Conservation (phyloP, 2,329 filamentous ascomycete species). For the Colletotrichum cordylinicola region DNA sequence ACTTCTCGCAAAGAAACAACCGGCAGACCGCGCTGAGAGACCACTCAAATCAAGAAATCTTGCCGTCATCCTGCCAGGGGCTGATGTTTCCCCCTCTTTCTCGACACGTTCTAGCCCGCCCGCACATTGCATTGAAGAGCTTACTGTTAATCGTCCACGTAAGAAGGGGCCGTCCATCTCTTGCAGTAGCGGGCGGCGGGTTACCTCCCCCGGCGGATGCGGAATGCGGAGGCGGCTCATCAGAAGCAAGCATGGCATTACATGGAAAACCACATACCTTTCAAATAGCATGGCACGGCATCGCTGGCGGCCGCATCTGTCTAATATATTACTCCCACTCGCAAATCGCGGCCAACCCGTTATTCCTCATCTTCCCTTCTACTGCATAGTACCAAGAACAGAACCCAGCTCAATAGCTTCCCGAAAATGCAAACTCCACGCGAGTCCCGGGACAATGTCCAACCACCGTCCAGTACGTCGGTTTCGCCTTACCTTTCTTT, state of each 20-base stretch:
- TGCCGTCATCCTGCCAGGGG: neutral
- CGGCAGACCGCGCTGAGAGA: neutral
- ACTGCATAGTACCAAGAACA: neutral
- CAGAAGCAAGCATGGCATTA: neutral
- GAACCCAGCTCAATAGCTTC: slow-evolving; percentile 9
- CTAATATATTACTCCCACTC: slow-evolving; percentile 12
- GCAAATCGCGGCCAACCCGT: neutral
- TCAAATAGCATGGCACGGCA: neutral
- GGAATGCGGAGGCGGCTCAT: neutral
- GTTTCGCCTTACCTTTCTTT: slow-evolving; percentile 5
- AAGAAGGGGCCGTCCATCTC: neutral
- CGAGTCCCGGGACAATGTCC: slow-evolving; percentile 14
- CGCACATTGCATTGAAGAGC: neutral
- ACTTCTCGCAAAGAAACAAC: neutral
- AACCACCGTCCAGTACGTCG: slow-evolving; percentile 19
- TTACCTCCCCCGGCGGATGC: neutral
- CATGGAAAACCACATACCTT: neutral
- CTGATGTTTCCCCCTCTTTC: neutral
- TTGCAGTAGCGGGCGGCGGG: neutral
- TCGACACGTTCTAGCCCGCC: slow-evolving; percentile 4
- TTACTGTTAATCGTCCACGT: neutral
- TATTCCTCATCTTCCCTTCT: neutral
- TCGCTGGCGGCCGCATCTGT: neutral
- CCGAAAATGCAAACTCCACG: slow-evolving; percentile 20
- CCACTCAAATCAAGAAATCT: neutral